Conservation (phyloP, 352 stramenopile species). For the Phytophthora europaea region DNA sequence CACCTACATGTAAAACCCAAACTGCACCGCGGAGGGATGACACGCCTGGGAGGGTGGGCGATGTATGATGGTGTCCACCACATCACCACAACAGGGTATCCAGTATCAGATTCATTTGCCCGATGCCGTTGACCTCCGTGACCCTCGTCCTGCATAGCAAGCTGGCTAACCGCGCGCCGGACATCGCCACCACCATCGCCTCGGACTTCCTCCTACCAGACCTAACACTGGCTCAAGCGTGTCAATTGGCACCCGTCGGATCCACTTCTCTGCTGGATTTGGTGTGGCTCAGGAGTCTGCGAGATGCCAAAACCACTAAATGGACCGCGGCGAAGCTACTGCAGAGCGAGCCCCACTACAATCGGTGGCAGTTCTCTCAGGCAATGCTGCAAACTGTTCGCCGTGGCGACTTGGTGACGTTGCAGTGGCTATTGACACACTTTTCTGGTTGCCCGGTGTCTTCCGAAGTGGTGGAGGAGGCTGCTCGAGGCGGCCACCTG, state of each 20-base stretch:
- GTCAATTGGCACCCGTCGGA: neutral
- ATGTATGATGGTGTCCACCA: conserved; percentile 8
- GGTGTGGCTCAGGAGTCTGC: conserved; percentile 16
- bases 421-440: conserved; percentile 20
- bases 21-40: too few relatives aligned
- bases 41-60: conserved; percentile 14
- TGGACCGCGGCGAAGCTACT: conserved; percentile 19
- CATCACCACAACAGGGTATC: neutral
- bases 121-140: conserved; percentile 9
- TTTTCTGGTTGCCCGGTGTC: conserved; percentile 10
- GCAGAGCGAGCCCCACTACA: conserved; percentile 13
- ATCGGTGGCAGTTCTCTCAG: conserved; percentile 6
- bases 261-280: conserved; percentile 14
- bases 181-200: neutral
- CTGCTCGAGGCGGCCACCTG: conserved; percentile 12
- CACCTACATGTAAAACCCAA: too few relatives aligned
- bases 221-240: conserved; percentile 4
- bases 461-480: conserved; percentile 16
- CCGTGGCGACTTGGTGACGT: conserved; percentile 1
- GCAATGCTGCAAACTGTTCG: neutral
- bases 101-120: conserved; percentile 1
- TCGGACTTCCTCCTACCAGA: conserved; percentile 15
- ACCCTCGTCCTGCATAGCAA: conserved; percentile 3
- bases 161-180: neutral
- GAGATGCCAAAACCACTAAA: neutral